A percentile compares a stretch with the other conserved stretches of the same genome.
These are phyloP conservation scores for Medicago arabica DNA, from an alignment of 306 rosid species.

Conservation along the genomic window DNA sequence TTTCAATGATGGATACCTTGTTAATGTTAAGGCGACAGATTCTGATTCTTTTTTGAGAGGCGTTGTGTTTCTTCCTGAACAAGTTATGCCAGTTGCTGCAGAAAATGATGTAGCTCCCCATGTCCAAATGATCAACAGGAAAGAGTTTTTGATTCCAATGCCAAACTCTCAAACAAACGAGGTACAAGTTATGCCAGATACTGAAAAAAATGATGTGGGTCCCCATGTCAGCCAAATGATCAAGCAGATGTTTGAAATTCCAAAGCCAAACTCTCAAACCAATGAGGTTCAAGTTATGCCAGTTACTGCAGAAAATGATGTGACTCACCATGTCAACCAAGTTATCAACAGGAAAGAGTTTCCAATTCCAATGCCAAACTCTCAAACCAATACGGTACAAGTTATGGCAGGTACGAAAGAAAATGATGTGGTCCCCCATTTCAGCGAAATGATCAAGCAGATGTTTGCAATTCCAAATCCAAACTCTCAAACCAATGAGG, in stretches of 20 bases:
- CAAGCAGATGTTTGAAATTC: conserved; percentile 54
- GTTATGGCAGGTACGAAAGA: conserved; percentile 5
- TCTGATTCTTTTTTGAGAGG: conserved; percentile 59
- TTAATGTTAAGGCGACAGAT: conserved; percentile 54
- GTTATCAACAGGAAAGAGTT: conserved; percentile 58
- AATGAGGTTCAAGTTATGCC: conserved; percentile 46
- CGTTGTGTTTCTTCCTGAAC: conserved; percentile 56
- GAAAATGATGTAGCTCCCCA: conserved; percentile 69
- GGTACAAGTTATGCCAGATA: too few relatives aligned
- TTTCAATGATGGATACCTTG: conserved; percentile 66
- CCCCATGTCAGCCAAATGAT: conserved; percentile 53
- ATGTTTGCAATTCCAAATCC: conserved; percentile 51
- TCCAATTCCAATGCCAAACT: conserved; percentile 42
- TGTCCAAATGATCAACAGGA: conserved; percentile 56
- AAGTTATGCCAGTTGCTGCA: conserved; percentile 52
- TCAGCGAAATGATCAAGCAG: conserved; percentile 51
- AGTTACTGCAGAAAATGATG: conserved; percentile 58
- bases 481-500: conserved; percentile 39
- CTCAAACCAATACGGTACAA: too few relatives aligned
- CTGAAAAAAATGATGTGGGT: conserved; percentile 60
- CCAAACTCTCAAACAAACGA: too few relatives aligned
- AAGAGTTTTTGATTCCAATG: conserved; percentile 50
- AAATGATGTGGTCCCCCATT: conserved; percentile 67
- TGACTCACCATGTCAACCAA: conserved; percentile 53
- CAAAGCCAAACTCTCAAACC: conserved; percentile 42